A percentile compares a stretch with the other conserved stretches of the same genome.
Evolutionary conservation across 2,329 filamentous ascomycete species (phyloP).

Genomic region (Penicillium hordei): DNA sequence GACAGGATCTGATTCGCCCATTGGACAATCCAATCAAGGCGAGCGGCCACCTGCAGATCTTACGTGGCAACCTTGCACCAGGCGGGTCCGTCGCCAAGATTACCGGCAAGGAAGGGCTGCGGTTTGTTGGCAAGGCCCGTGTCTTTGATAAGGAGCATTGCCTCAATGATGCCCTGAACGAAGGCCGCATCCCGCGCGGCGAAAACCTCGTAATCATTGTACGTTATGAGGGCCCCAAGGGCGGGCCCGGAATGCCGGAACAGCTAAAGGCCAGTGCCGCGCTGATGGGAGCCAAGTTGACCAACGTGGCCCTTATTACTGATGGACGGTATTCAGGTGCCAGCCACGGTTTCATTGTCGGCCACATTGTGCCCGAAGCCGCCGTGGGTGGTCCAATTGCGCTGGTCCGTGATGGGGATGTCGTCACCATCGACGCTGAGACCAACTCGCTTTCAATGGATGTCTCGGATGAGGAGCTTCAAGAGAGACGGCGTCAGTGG

Average conservation of each 20-base stretch:
- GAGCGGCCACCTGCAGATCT: slow-evolving; percentile 83
- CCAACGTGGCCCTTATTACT: slow-evolving; percentile 85
- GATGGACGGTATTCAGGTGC: slow-evolving; percentile 89
- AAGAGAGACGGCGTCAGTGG: slow-evolving; percentile 64
- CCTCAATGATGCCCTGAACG: slow-evolving; percentile 71
- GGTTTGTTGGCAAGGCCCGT: slow-evolving; percentile 75
- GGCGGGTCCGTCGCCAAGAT: slow-evolving; percentile 93
- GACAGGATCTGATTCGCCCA: slow-evolving; percentile 79
- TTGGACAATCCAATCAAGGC: slow-evolving; percentile 80
- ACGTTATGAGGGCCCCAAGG: slow-evolving; percentile 89
- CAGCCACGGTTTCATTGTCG: slow-evolving; percentile 88
- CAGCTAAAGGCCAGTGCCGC: slow-evolving; percentile 84
- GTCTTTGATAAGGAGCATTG: slow-evolving; percentile 85
- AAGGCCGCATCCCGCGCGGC: slow-evolving; percentile 66
- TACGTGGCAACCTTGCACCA: slow-evolving; percentile 83
- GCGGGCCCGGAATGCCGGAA: slow-evolving; percentile 94
- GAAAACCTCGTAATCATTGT: slow-evolving; percentile 89
- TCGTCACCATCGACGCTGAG: slow-evolving; percentile 81
- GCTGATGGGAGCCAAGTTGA: slow-evolving; percentile 88
- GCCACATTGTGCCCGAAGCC: slow-evolving; percentile 87
- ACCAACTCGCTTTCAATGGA: slow-evolving; percentile 71
- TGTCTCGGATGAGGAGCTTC: slow-evolving; percentile 69
- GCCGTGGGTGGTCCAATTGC: slow-evolving; percentile 85
- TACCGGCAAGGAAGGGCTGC: slow-evolving; percentile 87
- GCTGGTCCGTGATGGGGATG: slow-evolving; percentile 74